phyloP scores from a whole-genome alignment of 306 rosid species.

The Sicyos baderoa region DNA sequence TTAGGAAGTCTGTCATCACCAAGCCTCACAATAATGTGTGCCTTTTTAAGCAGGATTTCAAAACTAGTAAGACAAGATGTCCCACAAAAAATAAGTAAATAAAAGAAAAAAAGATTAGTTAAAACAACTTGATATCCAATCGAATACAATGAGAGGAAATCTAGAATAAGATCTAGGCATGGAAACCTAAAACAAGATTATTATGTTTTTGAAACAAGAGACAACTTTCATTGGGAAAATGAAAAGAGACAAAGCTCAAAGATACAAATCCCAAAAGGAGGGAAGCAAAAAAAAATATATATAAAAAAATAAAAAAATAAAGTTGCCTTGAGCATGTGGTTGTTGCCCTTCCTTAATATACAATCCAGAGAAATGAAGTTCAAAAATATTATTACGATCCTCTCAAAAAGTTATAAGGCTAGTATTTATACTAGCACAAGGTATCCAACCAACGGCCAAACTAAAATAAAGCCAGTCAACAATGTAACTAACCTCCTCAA shows the following conservation, averaged over 20 bases:
- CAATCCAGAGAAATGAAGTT: background rate
- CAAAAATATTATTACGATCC: background rate
- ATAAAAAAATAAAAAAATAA: too few relatives aligned
- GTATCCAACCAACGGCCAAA: background rate
- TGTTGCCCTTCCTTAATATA: too few relatives aligned
- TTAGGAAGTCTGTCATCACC: background rate
- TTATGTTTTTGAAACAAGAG: too few relatives aligned
- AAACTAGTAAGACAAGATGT: slow-evolving; percentile 7
- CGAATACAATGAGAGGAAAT: background rate
- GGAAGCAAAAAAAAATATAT: too few relatives aligned
- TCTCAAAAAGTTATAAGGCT: background rate
- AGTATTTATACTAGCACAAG: background rate
- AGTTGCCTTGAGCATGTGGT: too few relatives aligned
- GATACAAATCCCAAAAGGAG: too few relatives aligned
- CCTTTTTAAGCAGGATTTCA: background rate
- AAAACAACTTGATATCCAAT: background rate
- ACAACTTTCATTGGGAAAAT: too few relatives aligned
- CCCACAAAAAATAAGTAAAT: background rate
- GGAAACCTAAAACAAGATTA: background rate
- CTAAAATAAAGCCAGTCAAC: background rate
- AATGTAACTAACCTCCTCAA: background rate
- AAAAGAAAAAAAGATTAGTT: slow-evolving; percentile 3
- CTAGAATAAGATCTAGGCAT: slow-evolving; percentile 7
- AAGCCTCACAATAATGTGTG: background rate
- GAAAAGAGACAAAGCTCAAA: too few relatives aligned